Evolutionary conservation across 129 eudicot genomes (phyloP), one percentile per base, ranked within the genome.

Genomic region (Heracleum sosnowskyi): DNA sequence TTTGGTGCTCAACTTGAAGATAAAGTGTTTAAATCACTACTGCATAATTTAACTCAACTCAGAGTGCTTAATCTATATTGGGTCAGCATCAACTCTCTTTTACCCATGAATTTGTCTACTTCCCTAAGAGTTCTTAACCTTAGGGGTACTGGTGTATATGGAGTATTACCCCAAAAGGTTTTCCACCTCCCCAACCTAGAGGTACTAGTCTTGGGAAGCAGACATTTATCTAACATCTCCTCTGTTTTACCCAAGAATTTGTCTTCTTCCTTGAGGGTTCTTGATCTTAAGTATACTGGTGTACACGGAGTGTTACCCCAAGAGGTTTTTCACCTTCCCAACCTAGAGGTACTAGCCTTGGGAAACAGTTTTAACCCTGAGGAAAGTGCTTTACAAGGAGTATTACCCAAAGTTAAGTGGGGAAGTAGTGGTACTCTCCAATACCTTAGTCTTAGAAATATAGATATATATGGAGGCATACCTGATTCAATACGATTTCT

Each of bases 301-400:
- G 44, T 88, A 68, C 77, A 64, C 5, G 89, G 87, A 34, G 74
- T 42, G 28, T 7, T 88, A 53, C 85, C 85, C 49, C 47, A 26
- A 41, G 46, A 72, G 26, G 73, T 81, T 49, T 83, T 88, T 60
- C 75, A 76, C 33, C 74, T 76, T 13, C 89, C 40, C 41, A 78
- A 53, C 46, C n/a, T 81, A 72, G 72, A 82, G 29, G 7, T 45
- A 75, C 83, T 0, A 66, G 75, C 47, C 86, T 88, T 44, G 47
- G 17, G 46, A 42, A 0, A 3, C 45, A 41, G 0, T 0, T 0
- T 36, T 8, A 8, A 41, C 0, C 1, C 8, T 53, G 15, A 24
- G 17, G 0, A 3, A 5, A 85, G 83, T 17, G 68, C 33, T 34
- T 45, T 88, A 16, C 1, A 16, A 4, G 55, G 1, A 17, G 24